phyloP scores from a whole-genome alignment of 208 protist genomes.

The Leishmania turanica region DNA sequence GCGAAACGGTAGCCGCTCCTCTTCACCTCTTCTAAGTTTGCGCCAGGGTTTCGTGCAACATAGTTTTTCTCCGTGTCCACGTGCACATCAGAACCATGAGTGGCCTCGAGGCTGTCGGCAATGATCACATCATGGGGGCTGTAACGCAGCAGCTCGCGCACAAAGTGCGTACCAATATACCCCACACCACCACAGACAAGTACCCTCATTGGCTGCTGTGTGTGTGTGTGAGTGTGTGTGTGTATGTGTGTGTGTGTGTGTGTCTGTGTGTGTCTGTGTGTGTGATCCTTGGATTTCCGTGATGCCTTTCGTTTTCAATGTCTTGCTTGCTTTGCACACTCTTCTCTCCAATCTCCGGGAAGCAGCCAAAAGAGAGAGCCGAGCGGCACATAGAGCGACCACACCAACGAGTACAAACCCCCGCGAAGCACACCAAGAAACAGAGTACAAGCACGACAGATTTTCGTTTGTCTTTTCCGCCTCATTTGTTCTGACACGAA shows the following conservation, averaged over 20 bases:
- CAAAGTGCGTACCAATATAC: conserved; percentile 98
- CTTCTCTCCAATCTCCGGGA: too few species aligned
- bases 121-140: conserved; percentile 92
- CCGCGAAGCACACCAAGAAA: too few species aligned
- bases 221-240: not conserved
- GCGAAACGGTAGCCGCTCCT: conserved; percentile 41
- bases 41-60: conserved; percentile 18
- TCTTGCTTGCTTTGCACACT: too few species aligned
- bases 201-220: conserved; percentile 63
- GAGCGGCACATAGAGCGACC: too few species aligned
- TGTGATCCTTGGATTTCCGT: too few species aligned
- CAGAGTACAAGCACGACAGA: too few species aligned
- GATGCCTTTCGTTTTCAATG: too few species aligned
- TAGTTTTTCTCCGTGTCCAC: conserved; percentile 64
- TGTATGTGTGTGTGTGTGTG: too few species aligned
- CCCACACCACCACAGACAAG: conserved; percentile 97
- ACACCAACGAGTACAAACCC: too few species aligned
- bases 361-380: too few species aligned
- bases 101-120: conserved; percentile 91
- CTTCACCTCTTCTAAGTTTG: conserved; percentile 18
- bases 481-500: too few species aligned
- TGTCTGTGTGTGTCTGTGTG: not conserved
- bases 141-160: conserved; percentile 88
- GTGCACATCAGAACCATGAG: conserved; percentile 64
- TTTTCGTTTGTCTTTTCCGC: too few species aligned